Evolutionary conservation across 371 early-diverging fungal genomes (phyloP), one percentile per base, ranked within the genome.

Genomic region (Thermomucor indicae-seudaticae): DNA sequence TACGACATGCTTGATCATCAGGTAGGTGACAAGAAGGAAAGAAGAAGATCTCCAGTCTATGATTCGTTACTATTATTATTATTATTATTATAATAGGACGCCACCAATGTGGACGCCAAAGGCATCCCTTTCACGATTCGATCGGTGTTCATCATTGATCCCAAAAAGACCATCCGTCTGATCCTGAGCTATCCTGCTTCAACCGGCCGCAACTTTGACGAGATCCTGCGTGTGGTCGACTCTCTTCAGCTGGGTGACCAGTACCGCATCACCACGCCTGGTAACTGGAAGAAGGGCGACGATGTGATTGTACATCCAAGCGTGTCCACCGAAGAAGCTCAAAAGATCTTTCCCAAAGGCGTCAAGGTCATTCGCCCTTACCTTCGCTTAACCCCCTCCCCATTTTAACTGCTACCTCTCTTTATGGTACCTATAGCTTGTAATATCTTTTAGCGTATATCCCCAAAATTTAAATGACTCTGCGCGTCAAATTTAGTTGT

Each of bases 71-170:
- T n/a, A n/a, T n/a, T n/a, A n/a, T n/a, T n/a, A n/a, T n/a, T n/a
- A n/a, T n/a, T n/a, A n/a, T n/a, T n/a, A n/a, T n/a, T n/a, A n/a
- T 16, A 5, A 29, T 88, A 93, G 72, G 97, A 95, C 67, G 67
- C 86, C 30, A 88, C 92, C 62, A 95, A 95, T 72, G 81, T 93
- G 27, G 91, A 90, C 66, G 70, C 60, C 57, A 83, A 83, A 56
- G 97, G 96, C 48, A 77, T 95, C 54, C 95, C 96, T 2, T 87
- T 94, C 69, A 97, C 97, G 27, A 91, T 96, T 53, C 90, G 97
- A 47, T 85, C 90, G 23, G 96, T 97, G 32, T 97, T 95, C 71
- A 81, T 97, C 60, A 85, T 97, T 43, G 97, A 94, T 71, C 92
- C 95, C 55, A 80, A 84, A 57, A 91, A 95, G 84, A 81, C 73